These are phyloP conservation scores for Neofusicoccum cordaticola DNA, from an alignment of 2,329 filamentous ascomycete genomes.

Conservation along the genomic window DNA sequence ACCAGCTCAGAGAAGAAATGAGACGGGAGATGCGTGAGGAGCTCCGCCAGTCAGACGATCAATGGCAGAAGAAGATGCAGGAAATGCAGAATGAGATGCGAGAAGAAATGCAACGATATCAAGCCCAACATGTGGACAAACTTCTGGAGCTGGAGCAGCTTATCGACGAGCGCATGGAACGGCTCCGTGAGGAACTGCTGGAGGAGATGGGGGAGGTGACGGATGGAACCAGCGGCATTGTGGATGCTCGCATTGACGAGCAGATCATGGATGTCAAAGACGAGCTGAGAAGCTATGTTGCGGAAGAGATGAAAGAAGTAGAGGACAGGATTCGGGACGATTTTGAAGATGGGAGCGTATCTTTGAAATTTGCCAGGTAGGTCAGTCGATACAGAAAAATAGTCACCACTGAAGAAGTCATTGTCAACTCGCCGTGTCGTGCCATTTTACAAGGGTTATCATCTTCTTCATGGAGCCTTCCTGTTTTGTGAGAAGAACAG, in stretches of 20 bases:
- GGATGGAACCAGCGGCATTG: background rate
- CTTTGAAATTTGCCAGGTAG: background rate
- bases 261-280: background rate
- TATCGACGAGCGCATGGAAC: background rate
- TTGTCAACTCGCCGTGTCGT: too few species aligned
- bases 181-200: background rate
- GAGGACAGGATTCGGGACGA: background rate
- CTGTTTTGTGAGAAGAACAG: too few species aligned
- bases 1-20: background rate
- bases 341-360: background rate
- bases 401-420: too few species aligned
- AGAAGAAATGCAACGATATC: background rate
- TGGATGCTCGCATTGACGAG: background rate
- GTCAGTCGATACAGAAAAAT: background rate
- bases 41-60: background rate
- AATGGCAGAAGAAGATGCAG: background rate
- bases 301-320: background rate
- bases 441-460: too few species aligned
- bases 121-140: background rate
- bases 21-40: background rate
- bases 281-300: background rate
- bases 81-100: background rate
- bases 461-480: too few species aligned
- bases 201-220: background rate
- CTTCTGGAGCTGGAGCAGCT: background rate